Evolutionary conservation across 805 yeast species (phyloP), one percentile per base, ranked within the genome.

Genomic region (Ogataea nonfermentans): DNA sequence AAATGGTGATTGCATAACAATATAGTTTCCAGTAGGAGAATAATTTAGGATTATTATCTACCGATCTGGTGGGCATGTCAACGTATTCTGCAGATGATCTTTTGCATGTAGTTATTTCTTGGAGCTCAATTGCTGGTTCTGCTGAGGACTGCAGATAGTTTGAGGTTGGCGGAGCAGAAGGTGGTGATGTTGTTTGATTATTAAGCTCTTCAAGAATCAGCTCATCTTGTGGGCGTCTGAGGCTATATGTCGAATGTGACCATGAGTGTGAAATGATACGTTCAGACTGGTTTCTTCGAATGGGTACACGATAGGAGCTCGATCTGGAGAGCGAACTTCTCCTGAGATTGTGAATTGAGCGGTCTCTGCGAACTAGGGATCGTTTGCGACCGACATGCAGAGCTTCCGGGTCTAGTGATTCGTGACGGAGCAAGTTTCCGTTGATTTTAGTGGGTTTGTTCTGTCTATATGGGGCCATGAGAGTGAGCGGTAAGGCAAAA

Each of bases 281-380:
- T 12, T 34, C 37, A 11, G 37, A 34, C 6, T 26, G 16, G 16
- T 34, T 17, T 19, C 37, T 25, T 4, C 37, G 15, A 11, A 25
- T 22, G 29, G 28, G 28, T 10, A 24, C 4, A 3, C 19, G 13
- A 13, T 23, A 32, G 11, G 41, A 41, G 24, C 32, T 26, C 14
- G 37, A 17, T 40, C 41, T 37, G 13, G 29, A 16, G 9, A 39
- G 14, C 6, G 40, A 31, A n/a, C 36, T 22, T 11, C 36, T 19
- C 9, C 20, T 29, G 2, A 34, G 27, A 29, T 27, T 29, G 7
- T 34, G 40, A 14, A 32, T 16, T n/a, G 45, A 37, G 19, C 98
- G 76, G 56, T 91, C 98, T 3, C 95, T 95, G 46, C 87, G 74
- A 23, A 91, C 84, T 46, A 91, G 67, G 0, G 96, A 84, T 50